phyloP scores from a whole-genome alignment of 2,329 filamentous ascomycete species.

The Cladosporium sp. region DNA sequence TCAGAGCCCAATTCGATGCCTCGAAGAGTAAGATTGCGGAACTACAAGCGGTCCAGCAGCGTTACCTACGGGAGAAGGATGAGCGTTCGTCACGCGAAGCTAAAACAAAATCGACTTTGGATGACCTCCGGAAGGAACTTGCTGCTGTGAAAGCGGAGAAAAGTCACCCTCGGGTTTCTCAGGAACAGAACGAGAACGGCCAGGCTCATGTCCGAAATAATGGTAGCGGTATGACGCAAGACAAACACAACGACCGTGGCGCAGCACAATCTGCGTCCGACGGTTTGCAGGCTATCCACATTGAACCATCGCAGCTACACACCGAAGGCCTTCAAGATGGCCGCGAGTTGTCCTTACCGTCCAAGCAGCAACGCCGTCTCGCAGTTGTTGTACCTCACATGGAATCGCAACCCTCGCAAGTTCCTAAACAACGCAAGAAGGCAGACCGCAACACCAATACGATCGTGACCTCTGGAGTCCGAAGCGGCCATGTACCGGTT shows the following conservation, averaged over 20 bases:
- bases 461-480: not conserved
- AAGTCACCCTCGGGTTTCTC: not conserved
- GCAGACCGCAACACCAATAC: constrained; percentile 7
- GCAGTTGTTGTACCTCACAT: too few species aligned
- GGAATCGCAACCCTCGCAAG: not conserved
- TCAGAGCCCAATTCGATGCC: not conserved
- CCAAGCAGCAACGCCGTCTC: too few species aligned
- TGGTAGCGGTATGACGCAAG: not conserved
- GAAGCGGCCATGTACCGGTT: too few species aligned
- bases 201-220: not conserved
- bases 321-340: too few species aligned
- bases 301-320: not conserved
- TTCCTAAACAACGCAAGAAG: not conserved
- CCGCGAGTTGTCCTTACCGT: too few species aligned
- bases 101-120: not conserved
- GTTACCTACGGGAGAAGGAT: not conserved
- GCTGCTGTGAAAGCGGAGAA: not conserved
- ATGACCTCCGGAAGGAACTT: not conserved
- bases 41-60: not conserved
- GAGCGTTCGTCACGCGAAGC: not conserved
- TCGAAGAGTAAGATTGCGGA: not conserved
- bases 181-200: not conserved
- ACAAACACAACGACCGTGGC: not conserved
- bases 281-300: not conserved
- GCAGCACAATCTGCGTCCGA: not conserved